Evolutionary conservation across 768 basidiomycete species (phyloP), one percentile per base, ranked within the genome.

Genomic region (Suillus luteus): DNA sequence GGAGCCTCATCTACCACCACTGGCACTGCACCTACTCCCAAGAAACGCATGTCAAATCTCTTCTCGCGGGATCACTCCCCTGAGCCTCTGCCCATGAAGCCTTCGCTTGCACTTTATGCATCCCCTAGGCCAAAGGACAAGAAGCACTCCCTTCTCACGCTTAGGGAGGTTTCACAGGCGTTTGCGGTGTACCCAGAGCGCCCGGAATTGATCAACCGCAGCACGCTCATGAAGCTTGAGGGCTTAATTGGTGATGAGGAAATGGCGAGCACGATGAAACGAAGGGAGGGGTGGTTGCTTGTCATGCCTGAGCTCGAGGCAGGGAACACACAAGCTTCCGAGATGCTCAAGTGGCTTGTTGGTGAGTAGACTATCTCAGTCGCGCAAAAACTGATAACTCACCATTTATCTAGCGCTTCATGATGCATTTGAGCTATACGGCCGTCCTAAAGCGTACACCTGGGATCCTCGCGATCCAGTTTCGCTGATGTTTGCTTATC

Each of bases 111-210:
- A 14, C 83, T 95, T 73, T 92, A 81, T 65, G 64, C 76, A 1
- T 85, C 86, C 5, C 80, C 82, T 15, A 93, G 90, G 76, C 83
- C 85, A 7, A 92, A 89, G 71, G 91, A 93, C 69, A 86, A 80
- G 75, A 93, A 86, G 77, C 87, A 83, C 68, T 75, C 92, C 0
- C 71, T 94, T 5, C 75, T 96, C 65, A 90, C 90, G 0, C 77
- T 96, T 63, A 81, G 77, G 38, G 77, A 86, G 48, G 81, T 95
- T 60, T 85, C 89, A 0, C 93, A 97, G 77, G 93, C 90, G 19
- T 97, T 95, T 72, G 93, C 93, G 3, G 93, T 99, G 10, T 99
- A 95, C 73, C 96, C 96, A 1, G 96, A 98, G 73, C 85, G 93
- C n/a, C 92, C 93, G 11, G 93, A 95, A 68, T 78, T 97, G 67